Conservation (phyloP, 2,329 filamentous ascomycete species). For the Colletotrichum sp. region DNA sequence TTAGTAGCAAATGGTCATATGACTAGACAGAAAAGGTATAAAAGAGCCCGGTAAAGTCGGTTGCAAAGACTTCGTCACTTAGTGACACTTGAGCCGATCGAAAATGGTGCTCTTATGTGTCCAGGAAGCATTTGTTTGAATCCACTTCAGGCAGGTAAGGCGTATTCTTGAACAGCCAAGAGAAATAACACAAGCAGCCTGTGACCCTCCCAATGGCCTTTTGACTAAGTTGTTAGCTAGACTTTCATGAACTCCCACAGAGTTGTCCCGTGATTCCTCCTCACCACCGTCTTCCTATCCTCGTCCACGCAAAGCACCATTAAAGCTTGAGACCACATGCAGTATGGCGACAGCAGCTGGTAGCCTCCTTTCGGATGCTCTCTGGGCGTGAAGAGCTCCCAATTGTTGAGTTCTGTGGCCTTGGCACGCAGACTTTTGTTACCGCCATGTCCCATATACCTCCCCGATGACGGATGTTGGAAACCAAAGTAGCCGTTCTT, state of each 20-base stretch:
- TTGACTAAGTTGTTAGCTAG: accelerated
- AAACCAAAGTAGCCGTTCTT: conserved; percentile 42
- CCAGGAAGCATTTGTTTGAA: neutral
- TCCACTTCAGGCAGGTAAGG: neutral
- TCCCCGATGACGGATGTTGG: conserved; percentile 34
- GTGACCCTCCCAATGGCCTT: neutral
- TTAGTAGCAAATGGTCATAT: accelerated
- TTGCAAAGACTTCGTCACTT: neutral
- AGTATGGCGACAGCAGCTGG: neutral
- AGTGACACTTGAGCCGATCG: accelerated
- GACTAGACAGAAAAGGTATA: accelerated
- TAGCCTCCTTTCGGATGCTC: neutral
- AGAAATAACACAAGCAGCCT: accelerated
- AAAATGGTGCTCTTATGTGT: neutral
- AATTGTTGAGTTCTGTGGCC: neutral
- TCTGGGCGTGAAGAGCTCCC: neutral
- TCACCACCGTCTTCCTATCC: neutral
- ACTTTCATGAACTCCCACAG: neutral
- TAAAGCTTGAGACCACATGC: neutral
- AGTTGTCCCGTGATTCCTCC: neutral
- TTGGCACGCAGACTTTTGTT: neutral
- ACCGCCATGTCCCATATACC: conserved; percentile 36
- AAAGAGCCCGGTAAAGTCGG: neutral
- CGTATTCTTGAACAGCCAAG: accelerated
- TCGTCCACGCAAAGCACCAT: neutral